These are phyloP conservation scores for Neonectria coccinea DNA, from an alignment of 2,329 filamentous ascomycete genomes.

Conservation along the genomic window DNA sequence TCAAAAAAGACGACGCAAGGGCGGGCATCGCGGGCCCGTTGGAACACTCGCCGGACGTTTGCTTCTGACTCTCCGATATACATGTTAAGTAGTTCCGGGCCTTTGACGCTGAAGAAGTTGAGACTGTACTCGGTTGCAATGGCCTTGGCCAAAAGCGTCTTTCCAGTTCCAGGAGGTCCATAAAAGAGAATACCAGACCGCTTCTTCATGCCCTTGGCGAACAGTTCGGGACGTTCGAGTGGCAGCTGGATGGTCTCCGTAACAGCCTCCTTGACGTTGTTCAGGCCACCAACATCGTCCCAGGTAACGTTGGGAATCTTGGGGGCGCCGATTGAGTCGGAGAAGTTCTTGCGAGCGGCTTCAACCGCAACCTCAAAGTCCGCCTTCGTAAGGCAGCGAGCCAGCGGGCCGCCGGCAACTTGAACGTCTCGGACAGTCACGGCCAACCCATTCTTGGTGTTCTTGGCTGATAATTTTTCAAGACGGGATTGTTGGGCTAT, in stretches of 20 bases:
- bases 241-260: conserved; percentile 96
- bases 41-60: conserved; percentile 90
- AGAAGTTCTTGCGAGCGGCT: conserved; percentile 96
- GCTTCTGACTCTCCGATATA: conserved; percentile 96
- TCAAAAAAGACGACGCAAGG: conserved; percentile 96
- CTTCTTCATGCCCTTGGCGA: conserved; percentile 98
- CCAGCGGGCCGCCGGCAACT: conserved; percentile 83
- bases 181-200: conserved; percentile 93
- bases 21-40: conserved; percentile 84
- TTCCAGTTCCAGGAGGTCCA: conserved; percentile 89
- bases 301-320: conserved; percentile 98
- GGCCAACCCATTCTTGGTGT: conserved; percentile 50
- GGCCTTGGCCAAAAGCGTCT: conserved; percentile 91
- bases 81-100: conserved; percentile 93
- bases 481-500: conserved; percentile 82
- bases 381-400: conserved; percentile 79
- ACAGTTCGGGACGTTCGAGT: conserved; percentile 89
- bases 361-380: conserved; percentile 97
- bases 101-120: conserved; percentile 95
- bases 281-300: conserved; percentile 94
- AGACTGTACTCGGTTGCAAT: conserved; percentile 94
- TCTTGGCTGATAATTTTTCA: conserved; percentile 72
- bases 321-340: conserved; percentile 94
- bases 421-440: conserved; percentile 86
- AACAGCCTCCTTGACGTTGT: conserved; percentile 96